Base-by-base conservation (phyloP, 2,329 filamentous ascomycete genomes). In the Aureobasidium sp. region DNA sequence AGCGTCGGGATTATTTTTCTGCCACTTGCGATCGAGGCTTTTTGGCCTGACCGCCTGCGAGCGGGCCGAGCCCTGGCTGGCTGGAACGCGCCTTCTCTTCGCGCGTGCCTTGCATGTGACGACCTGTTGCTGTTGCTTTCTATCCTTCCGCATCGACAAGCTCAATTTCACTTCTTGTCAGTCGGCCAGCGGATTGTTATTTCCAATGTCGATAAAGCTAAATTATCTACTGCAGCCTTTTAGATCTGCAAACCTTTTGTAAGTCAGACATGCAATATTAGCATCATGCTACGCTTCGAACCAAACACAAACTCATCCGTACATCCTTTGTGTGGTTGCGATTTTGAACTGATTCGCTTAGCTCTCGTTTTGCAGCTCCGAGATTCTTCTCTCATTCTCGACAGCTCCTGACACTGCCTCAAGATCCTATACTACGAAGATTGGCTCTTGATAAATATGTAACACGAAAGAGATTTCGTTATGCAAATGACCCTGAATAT, bases 1-100 rank as follows among this genome's bases (percentile, higher is more conserved):
- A 55, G 51, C 27, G 37, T 55, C 51, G 51, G 36, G 37, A 55
- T 55, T 41, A 27, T 55, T 55, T 55, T 55, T 55, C 51, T 55
- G 51, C 51, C 51, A 26, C 37, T 32, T 3, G 26, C 37, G 51
- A 55, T 26, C 12, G 20, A 13, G 37, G 36, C 26, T 55, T 42
- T 20, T 41, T n/a, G 51, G 51, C 23, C 29, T 55, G 51, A 55
- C 51, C 51, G 51, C 51, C 51, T 32, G n/a, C 9, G 23, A 29
- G 51, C 51, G 51, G 51, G 37, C 51, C 51, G 51, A 52, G 50
- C 50, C 50, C 29, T 39, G 27, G 6, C 29, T 39, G 27, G 6
- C 27, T 34, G 27, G 46, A 32, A 53, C 50, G 34, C 36, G 50
- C 36, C 20, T 55, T 41, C 26, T 13, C 12, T 17, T n/a, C 20